Conservation (phyloP, 306 rosid genomes). For the Geum urbanum region DNA sequence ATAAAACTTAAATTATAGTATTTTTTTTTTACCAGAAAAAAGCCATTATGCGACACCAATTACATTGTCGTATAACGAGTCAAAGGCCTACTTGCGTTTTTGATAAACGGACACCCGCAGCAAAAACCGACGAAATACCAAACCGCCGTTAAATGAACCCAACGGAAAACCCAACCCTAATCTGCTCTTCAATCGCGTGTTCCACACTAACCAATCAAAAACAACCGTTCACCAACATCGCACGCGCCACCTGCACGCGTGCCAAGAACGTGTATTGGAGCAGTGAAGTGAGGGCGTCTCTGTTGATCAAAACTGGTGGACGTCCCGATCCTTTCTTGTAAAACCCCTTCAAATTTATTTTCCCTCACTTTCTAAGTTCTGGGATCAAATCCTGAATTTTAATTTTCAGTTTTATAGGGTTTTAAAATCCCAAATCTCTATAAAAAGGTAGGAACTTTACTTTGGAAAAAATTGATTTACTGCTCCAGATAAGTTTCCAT, state of each 20-base stretch:
- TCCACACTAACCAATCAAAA: fast-evolving
- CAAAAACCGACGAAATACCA: neutral
- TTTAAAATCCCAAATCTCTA: neutral
- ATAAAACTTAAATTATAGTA: too few relatives aligned
- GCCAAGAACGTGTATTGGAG: neutral
- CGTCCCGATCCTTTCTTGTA: conserved; percentile 38
- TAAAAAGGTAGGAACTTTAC: neutral
- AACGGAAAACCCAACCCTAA: neutral
- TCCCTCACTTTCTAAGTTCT: conserved; percentile 31
- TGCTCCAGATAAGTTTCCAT: neutral
- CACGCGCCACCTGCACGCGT: conserved; percentile 17
- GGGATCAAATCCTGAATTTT: neutral
- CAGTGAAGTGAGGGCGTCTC: conserved; percentile 22
- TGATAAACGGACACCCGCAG: conserved; percentile 27
- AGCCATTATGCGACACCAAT: neutral
- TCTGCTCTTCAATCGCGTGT: neutral
- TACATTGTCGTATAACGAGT: neutral
- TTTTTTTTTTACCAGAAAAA: too few relatives aligned
- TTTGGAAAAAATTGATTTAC: conserved; percentile 12
- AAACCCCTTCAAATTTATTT: conserved; percentile 26
- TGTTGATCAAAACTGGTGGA: conserved; percentile 42
- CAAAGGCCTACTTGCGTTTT: neutral
- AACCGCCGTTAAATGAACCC: neutral
- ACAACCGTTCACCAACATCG: neutral
- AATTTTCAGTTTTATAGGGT: neutral